Conservation (phyloP, 805 yeast genomes). For the Debaryomyces hansenii region DNA sequence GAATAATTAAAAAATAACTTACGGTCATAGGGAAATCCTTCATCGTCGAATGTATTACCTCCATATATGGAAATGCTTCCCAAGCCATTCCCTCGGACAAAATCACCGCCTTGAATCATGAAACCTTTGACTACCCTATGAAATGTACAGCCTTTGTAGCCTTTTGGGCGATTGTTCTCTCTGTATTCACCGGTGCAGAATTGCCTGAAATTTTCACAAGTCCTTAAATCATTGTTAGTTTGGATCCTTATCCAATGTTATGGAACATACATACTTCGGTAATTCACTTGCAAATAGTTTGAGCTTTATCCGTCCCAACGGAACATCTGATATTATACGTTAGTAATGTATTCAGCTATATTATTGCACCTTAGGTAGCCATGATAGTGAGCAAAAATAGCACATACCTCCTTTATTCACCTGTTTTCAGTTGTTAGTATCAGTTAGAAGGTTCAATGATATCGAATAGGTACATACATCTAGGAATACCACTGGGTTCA, state of each 20-base stretch:
- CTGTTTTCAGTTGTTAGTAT: too few species aligned
- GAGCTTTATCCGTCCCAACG: slow-evolving; percentile 46
- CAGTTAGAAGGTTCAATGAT: too few species aligned
- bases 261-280: slow-evolving; percentile 28
- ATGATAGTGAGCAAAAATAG: slow-evolving; percentile 3
- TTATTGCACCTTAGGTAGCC: background rate
- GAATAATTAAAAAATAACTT: slow-evolving; percentile 8
- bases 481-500: slow-evolving; percentile 33
- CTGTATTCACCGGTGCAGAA: slow-evolving; percentile 51
- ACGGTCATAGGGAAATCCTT: slow-evolving; percentile 31
- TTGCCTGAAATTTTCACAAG: slow-evolving; percentile 53
- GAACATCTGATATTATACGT: too few species aligned
- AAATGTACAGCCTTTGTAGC: slow-evolving; percentile 39
- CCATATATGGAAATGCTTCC: slow-evolving; percentile 46
- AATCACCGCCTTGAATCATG: slow-evolving; percentile 50
- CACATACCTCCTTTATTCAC: background rate
- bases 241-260: background rate
- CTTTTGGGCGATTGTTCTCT: slow-evolving; percentile 38
- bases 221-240: slow-evolving; percentile 18
- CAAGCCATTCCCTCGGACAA: slow-evolving; percentile 43
- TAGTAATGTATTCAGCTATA: too few species aligned
- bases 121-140: slow-evolving; percentile 46
- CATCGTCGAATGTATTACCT: slow-evolving; percentile 42
- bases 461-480: slow-evolving; percentile 29
- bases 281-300: slow-evolving; percentile 38